These are phyloP conservation scores for Niveomyces coronatus DNA, from an alignment of 2,329 filamentous ascomycete genomes.

Conservation along the genomic window DNA sequence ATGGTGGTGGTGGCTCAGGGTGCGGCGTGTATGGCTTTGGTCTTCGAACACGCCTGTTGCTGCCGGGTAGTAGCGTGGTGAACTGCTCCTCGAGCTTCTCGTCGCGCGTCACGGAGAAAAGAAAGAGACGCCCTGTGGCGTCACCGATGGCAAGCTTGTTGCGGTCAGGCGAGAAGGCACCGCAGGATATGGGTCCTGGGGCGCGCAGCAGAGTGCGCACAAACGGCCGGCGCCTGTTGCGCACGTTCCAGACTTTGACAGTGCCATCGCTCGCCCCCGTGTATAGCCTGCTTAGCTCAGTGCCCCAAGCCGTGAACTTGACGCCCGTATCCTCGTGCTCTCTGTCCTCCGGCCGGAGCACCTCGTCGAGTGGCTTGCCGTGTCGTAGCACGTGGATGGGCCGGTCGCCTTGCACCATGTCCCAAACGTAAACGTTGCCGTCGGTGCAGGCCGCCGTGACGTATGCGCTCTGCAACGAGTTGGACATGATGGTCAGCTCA, in stretches of 20 bases:
- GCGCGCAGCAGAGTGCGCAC: conserved; percentile 44
- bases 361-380: conserved; percentile 32
- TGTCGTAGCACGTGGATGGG: conserved; percentile 47
- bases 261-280: conserved; percentile 54
- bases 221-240: conserved; percentile 31
- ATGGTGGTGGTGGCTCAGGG: conserved; percentile 34
- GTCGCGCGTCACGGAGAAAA: conserved; percentile 40
- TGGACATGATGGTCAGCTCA: conserved; percentile 49
- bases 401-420: conserved; percentile 43
- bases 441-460: conserved; percentile 53
- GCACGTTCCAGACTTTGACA: conserved; percentile 53
- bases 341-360: conserved; percentile 27
- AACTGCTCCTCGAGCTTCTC: conserved; percentile 26
- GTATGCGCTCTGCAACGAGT: conserved; percentile 38
- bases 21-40: conserved; percentile 42
- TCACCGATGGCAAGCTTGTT: conserved; percentile 49
- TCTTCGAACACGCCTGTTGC: conserved; percentile 27
- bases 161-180: conserved; percentile 47
- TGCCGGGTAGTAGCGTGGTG: conserved; percentile 24
- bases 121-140: conserved; percentile 48
- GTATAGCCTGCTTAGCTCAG: conserved; percentile 46
- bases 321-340: conserved; percentile 51
- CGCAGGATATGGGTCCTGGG: conserved; percentile 45
- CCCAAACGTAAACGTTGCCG: conserved; percentile 53
- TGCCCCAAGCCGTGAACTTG: conserved; percentile 54